Percentiles rank a stretch among this genome's conserved stretches.
phyloP scores from a whole-genome alignment of 208 protist genomes.

The Leishmania lainsoni region DNA sequence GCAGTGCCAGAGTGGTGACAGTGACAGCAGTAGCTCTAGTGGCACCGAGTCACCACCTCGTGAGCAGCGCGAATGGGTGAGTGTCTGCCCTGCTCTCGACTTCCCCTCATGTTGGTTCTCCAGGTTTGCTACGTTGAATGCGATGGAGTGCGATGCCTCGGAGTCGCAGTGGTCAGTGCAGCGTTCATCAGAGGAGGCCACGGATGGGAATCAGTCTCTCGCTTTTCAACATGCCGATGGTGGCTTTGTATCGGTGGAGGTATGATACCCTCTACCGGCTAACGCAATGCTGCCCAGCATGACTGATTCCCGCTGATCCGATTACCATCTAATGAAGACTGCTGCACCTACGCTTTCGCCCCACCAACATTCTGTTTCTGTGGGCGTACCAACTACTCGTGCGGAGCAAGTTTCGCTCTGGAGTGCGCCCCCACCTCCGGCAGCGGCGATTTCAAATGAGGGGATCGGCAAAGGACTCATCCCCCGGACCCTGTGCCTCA shows the following conservation, averaged over 20 bases:
- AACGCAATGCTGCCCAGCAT: not conserved
- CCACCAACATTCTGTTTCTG: not conserved
- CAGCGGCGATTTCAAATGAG: not conserved
- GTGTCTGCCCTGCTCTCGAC: conserved; percentile 11
- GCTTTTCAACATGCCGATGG: not conserved
- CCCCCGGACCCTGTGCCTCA: not conserved
- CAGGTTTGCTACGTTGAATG: conserved; percentile 1
- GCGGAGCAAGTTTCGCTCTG: not conserved
- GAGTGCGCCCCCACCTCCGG: no score
- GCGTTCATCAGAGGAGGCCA: not conserved
- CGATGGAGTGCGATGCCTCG: not conserved
- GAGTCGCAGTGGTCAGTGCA: not conserved
- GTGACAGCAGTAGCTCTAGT: conserved; percentile 1
- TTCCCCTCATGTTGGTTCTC: conserved; percentile 11
- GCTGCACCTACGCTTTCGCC: not conserved
- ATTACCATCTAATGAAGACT: not conserved
- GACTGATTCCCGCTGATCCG: not conserved
- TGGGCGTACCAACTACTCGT: not conserved
- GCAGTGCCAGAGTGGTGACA: not conserved
- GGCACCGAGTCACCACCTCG: not conserved
- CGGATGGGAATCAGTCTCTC: not conserved
- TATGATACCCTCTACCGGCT: not conserved
- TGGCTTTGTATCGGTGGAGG: not conserved
- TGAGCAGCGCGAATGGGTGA: conserved; percentile 10
- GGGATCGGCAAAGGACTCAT: not conserved